Evolutionary conservation across 164 flowering plant species (phyloP), one percentile per base, ranked within the genome.

Genomic region (Tetrastigma voinierianum): DNA sequence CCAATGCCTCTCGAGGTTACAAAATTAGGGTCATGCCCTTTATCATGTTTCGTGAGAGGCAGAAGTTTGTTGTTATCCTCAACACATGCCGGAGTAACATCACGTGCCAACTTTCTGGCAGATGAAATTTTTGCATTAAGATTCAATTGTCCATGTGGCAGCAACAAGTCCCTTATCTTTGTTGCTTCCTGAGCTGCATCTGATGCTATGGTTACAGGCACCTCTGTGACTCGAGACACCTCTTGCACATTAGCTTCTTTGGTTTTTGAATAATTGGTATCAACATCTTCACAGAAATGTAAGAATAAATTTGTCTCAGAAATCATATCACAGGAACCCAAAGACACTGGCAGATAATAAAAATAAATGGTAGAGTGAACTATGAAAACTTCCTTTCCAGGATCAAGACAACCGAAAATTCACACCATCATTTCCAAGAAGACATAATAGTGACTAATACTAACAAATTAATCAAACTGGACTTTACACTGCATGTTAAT

Each of bases 1-100:
- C 74, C 82, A 70, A 72, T 61, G 24, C 77, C 75, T 53, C 57
- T 72, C n/a, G 84, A 64, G 21, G 72, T 56, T 20, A 25, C 63
- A 59, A 53, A 14, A 55, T 61, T 70, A 44, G 6, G 51, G 15
- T 67, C 73, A 46, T 14, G 19, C 47, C 43, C 71, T 9, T 47
- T 71, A 9, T 64, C 61, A 32, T 65, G 48, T 72, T 76, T 72
- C 59, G 54, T 47, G 1, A 59, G 45, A 19, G 49, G 57, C 12
- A 55, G 44, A 7, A 45, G 21, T 55, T 63, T 67, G 21, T 67
- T 57, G 46, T 48, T 54, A 69, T 58, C 77, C 16, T 66, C 72
- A 17, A 16, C 60, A 43, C 46, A 40, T 55, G 46, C 60, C 9
- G 52, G 49, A 55, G 54, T 19, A 20, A 64, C 74, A 44, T 25